Evolutionary conservation across 2,329 filamentous ascomycete species (phyloP), one percentile per base, ranked within the genome.

Genomic region (Aureobasidium melanogenum): DNA sequence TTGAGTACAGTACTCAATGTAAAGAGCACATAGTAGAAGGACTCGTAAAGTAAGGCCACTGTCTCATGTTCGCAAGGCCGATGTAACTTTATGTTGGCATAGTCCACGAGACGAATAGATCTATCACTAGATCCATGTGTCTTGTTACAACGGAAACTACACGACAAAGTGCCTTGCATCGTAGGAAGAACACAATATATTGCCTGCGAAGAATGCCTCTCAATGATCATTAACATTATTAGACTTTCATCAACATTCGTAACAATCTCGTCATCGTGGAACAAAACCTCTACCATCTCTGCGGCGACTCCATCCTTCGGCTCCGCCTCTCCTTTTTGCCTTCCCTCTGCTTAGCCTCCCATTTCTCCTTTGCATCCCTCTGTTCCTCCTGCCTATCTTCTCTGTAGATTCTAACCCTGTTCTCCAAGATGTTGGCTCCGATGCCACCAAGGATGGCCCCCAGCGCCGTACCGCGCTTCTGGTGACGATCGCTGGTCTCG

Each of bases 371-470:
- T n/a, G 36, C 39, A 17, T 54, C 41, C 4, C 59, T 46, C 41
- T 61, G 47, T 41, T 61, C 41, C 9, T 61, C 59, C 22, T 61
- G 55, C 48, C 26, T 55, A 1, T 61, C 59, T 2, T 61, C 59
- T 17, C 48, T 19, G 7, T 55, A 61, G 19, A 61, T 61, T 24
- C 41, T 48, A 3, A 54, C 41, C 28, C 59, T 54, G 38, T 61
- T 52, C 12, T 61, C 59, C 8, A 61, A 6, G 7, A 61, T 46
- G 19, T 61, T 61, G n/a, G 59, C 59, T 7, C 59, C 59, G 10
- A 61, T 54, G 12, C 59, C 59, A 28, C 59, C 59, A 8, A 61
- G 38, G 9, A 61, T 44, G 22, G 59, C 59, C 0, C 59, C 59
- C 9, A 61, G 17, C 7, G 59, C 59, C 5, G 59, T 32, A 6